phyloP scores from a whole-genome alignment of 495 filamentous ascomycete genomes.

The Xylaria castorea region DNA sequence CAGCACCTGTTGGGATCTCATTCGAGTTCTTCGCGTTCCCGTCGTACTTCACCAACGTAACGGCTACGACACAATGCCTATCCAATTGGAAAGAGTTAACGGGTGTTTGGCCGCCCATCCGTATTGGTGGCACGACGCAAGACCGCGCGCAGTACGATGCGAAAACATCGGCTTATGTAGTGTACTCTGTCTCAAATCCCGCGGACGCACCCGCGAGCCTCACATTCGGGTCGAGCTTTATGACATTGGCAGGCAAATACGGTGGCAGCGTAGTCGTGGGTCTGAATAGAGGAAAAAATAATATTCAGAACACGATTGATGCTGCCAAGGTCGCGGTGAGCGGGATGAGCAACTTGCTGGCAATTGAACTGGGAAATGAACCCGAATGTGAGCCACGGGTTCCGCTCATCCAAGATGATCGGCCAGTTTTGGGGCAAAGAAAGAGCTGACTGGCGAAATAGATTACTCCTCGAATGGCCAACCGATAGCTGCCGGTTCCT shows the following conservation, averaged over 20 bases:
- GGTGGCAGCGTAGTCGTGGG: slow-evolving; percentile 61
- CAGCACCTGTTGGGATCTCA: slow-evolving; percentile 62
- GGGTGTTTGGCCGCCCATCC: slow-evolving; percentile 62
- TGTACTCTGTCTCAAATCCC: slow-evolving; percentile 61
- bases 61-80: slow-evolving; percentile 60
- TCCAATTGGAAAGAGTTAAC: slow-evolving; percentile 61
- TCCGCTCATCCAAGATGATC: neutral
- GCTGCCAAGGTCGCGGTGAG: slow-evolving; percentile 57
- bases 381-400: slow-evolving; percentile 57
- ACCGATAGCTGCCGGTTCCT: slow-evolving; percentile 60
- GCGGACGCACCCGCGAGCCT: slow-evolving; percentile 60
- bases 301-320: slow-evolving; percentile 61
- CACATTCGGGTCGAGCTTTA: slow-evolving; percentile 64
- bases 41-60: slow-evolving; percentile 62
- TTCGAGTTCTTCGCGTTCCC: slow-evolving; percentile 69
- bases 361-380: slow-evolving; percentile 68
- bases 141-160: slow-evolving; percentile 64
- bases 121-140: slow-evolving; percentile 67
- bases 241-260: slow-evolving; percentile 59
- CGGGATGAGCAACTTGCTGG: slow-evolving; percentile 58
- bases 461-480: slow-evolving; percentile 53
- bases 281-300: slow-evolving; percentile 62
- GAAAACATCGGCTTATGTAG: slow-evolving; percentile 56
- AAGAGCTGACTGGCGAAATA: slow-evolving; percentile 29
- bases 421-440: neutral